Base-by-base conservation (phyloP, 2,329 filamentous ascomycete species). In the Aureobasidium mangrovei region DNA sequence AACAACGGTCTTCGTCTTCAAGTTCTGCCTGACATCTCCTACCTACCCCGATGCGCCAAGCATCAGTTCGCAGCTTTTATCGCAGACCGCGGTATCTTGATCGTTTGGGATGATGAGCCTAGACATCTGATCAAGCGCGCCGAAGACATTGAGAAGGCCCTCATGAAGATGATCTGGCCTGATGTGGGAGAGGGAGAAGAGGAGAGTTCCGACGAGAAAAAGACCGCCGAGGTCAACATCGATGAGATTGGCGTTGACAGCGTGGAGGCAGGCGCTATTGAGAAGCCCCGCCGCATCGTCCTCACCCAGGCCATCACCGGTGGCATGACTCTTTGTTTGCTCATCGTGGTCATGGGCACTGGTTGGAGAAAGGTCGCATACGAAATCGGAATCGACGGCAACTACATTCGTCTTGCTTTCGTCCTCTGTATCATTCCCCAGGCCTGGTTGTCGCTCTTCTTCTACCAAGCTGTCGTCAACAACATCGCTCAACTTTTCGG, bases 61-160 rank as follows among this genome's bases (percentile, higher is more conserved):
- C 80, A 83, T 66, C 81, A 84, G 57, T 83, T 82, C 61, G 81
- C 79, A n/a, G 81, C 81, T 7, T 84, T 84, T 63, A 77, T 84
- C 49, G 72, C 77, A 56, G 78, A 82, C 58, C 70, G 73, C n/a
- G 72, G 73, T 41, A 71, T 82, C 38, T 66, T 84, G n/a, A 71
- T 83, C 4, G 79, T 83, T 27, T 84, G 81, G 81, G 81, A 82
- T 41, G 81, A 84, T 59, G 75, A 82, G 39, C 77, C 81, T 10
- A 74, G 76, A 59, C 74, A 77, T 55, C 66, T 83, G 12, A 67
- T 83, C 8, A 67, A 71, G 10, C 73, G 81, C 39, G 78, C 74
- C 0, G 69, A 74, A 52, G 69, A 70, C 41, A 72, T 84, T 33
- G 78, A 83, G 63, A 64, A 69, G 49, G 72, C 74, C 38, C 67